A percentile compares a stretch with the other conserved stretches of the same genome.
These are phyloP conservation scores for Auricularia heimuer DNA, from an alignment of 768 basidiomycete species.

Conservation along the genomic window DNA sequence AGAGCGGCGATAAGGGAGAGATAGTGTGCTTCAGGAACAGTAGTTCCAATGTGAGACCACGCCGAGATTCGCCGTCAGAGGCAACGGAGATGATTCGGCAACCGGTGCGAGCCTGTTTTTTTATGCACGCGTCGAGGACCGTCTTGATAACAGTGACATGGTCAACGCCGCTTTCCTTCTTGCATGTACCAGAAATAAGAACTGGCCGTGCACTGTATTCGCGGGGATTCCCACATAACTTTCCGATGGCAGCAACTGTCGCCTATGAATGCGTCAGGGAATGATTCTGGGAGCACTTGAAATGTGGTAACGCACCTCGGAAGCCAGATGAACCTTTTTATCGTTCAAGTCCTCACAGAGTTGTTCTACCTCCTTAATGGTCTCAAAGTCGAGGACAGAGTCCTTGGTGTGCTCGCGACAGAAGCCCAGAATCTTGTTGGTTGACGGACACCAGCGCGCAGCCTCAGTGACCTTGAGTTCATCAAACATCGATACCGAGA, in stretches of 20 bases:
- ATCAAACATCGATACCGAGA: slow-evolving; percentile 15
- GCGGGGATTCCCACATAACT: slow-evolving; percentile 12
- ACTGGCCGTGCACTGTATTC: slow-evolving; percentile 18
- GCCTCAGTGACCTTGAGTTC: slow-evolving; percentile 15
- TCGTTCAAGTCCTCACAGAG: slow-evolving; percentile 5
- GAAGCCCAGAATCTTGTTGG: not conserved
- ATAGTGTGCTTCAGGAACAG: slow-evolving; percentile 18
- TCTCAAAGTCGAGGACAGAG: slow-evolving; percentile 10
- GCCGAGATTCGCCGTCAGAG: slow-evolving; percentile 22
- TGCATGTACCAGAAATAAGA: slow-evolving; percentile 19
- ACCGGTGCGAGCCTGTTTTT: not conserved
- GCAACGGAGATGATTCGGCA: slow-evolving; percentile 11
- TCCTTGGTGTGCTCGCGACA: slow-evolving; percentile 16
- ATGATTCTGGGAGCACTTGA: not conserved
- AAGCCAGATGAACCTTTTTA: slow-evolving; percentile 5
- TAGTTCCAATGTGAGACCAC: slow-evolving; percentile 16
- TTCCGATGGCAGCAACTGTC: slow-evolving; percentile 19
- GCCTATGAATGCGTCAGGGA: slow-evolving; percentile 10
- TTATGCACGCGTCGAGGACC: slow-evolving; percentile 8
- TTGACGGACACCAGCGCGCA: slow-evolving; percentile 14
- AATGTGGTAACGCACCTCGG: slow-evolving; percentile 8
- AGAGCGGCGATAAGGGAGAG: slow-evolving; percentile 16
- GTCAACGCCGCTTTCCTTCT: slow-evolving; percentile 13
- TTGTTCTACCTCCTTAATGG: slow-evolving; percentile 7
- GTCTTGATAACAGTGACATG: slow-evolving; percentile 16